Conservation (phyloP, 768 basidiomycete genomes). For the Leccinum boreale region DNA sequence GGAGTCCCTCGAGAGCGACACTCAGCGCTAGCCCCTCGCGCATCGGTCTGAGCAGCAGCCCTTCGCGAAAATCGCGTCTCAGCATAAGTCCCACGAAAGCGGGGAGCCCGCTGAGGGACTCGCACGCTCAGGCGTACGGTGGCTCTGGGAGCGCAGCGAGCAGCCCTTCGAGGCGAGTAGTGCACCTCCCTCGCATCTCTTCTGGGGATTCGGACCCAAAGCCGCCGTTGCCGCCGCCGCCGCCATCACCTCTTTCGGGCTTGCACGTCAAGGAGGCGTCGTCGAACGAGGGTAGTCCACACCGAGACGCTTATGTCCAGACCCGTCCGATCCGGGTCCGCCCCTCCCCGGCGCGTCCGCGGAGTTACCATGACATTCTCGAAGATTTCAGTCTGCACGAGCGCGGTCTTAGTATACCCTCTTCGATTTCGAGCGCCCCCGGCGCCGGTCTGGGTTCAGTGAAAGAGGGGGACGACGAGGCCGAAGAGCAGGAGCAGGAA, state of each 20-base stretch:
- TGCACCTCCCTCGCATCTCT: conserved; percentile 22
- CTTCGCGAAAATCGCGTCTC: conserved; percentile 23
- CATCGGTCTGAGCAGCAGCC: conserved; percentile 16
- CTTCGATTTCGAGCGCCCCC: conserved; percentile 29
- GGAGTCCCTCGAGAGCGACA: conserved; percentile 23
- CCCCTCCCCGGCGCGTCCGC: conserved; percentile 40
- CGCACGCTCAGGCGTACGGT: conserved; percentile 1
- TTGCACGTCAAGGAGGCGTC: neutral
- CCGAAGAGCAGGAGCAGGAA: neutral
- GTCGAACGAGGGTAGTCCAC: neutral
- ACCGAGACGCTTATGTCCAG: neutral
- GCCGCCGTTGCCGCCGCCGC: neutral
- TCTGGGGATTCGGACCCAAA: conserved; percentile 11
- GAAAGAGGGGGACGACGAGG: conserved; percentile 19
- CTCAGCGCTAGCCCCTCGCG: conserved; percentile 22
- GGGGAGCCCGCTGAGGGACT: conserved; percentile 18
- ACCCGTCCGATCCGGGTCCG: conserved; percentile 31
- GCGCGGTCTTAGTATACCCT: conserved; percentile 26
- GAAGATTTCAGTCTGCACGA: conserved; percentile 54
- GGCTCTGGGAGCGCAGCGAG: conserved; percentile 12
- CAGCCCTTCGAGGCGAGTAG: conserved; percentile 21
- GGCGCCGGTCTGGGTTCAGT: conserved; percentile 21
- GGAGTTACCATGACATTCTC: conserved; percentile 65
- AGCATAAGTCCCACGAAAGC: conserved; percentile 22
- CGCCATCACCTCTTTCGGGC: conserved; percentile 3